Evolutionary conservation across 148 eudicot genomes (phyloP), one percentile per base, ranked within the genome.

Genomic region (Camellia granthamiana): DNA sequence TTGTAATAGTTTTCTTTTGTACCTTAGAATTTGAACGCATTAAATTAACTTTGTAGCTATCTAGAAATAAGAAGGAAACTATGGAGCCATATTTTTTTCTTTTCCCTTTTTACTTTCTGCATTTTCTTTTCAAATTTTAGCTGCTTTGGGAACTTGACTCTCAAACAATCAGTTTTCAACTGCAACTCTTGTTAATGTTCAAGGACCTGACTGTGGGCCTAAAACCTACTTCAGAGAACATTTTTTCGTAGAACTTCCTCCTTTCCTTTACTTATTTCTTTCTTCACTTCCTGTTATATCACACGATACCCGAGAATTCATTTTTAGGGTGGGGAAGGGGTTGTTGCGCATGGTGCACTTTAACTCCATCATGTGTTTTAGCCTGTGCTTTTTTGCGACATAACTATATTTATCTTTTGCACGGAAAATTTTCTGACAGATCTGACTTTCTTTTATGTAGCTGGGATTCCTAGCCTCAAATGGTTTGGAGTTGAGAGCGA

Each of bases 401-500:
- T 46, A 13, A 63, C 51, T 46, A 12, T 44, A 44, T 63, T 62
- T 66, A 12, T 77, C 63, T 18, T 66, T 10, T 54, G 46, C 80
- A 15, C 14, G 5, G 52, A 6, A n/a, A 51, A 18, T 52, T 66
- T 67, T 67, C 52, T 4, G 9, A 66, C 4, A 21, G 38, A 43
- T 75, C 71, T 77, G 72, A 55, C 38, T 80, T 72, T 52, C n/a
- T 65, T 77, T 47, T 68, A 78, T 89, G 82, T 62, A 93, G 97
- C 97, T 74, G 97, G 97, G 63, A 83, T 93, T 78, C 88, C 95
- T 60, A 89, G 80, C 82, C 87, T 93, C 52, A 93, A 93, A 84
- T 93, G 94, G 94, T 93, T 85, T 85, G 97, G 97, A 83, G 89
- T 89, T 63, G 97, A 93, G 82, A 90, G 90, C 58, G 97, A 93